Base-by-base conservation (phyloP, 164 flowering plant genomes). In the Magnolia sinica region DNA sequence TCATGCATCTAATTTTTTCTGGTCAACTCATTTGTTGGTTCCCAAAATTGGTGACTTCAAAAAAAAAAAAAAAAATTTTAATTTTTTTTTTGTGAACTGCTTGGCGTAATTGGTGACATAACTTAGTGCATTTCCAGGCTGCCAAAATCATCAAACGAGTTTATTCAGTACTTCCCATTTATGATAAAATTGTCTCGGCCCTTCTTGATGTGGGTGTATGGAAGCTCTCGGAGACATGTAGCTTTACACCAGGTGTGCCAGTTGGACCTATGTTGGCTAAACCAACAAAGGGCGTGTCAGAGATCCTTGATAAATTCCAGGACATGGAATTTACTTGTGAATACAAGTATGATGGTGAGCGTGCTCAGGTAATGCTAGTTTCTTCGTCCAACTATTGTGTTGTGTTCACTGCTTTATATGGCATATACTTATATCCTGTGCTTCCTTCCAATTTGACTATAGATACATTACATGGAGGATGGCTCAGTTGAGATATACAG, bases 271-370 rank as follows among this genome's bases (percentile, higher is more conserved):
- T 96, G 99, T 84, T 96, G 51, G 98, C 99, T 72, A 96, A 96
- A 78, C 96, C 97, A 65, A 94, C 99, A 8, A 96, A 92, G 67
- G 97, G 97, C 18, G 96, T 96, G 45, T 86, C 92, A 50, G 99
- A 94, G 82, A 96, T 96, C 73, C 64, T 92, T 69, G 92, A 90
- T 65, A 96, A 94, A 81, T 96, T 96, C 77, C 99, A 96, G 83
- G 91, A 88, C 78, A 89, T 81, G 79, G 97, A 87, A 70, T 93
- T 83, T 80, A 95, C 98, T 52, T 96, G 99, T 84, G 99, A 96
- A 82, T 96, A 96, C 86, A 96, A 96, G 86, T 96, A 96, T 86
- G 99, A 96, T 81, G 99, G 99, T 64, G 99, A 96, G 79, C 96
- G 99, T 76, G 99, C 99, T 70, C 98, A 96, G 96, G 99, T 94